phyloP scores from a whole-genome alignment of 441 rosid genomes.

The Melastoma candidum region DNA sequence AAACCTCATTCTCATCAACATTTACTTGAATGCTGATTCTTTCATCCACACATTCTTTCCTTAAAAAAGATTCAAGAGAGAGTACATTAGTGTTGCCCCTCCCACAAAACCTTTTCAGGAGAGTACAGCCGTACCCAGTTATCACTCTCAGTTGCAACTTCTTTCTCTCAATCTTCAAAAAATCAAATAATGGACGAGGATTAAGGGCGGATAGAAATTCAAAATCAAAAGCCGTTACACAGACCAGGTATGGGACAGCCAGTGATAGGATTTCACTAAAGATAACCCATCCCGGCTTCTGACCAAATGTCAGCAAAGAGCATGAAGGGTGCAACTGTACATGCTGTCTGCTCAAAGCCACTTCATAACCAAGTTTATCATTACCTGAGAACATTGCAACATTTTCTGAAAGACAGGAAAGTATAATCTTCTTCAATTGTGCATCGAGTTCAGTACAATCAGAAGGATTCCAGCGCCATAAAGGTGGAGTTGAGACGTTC shows the following conservation, averaged over 20 bases:
- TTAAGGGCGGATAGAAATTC: constrained; percentile 38
- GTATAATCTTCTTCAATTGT: constrained; percentile 46
- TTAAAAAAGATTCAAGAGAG: constrained; percentile 46
- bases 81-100: constrained; percentile 31
- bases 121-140: constrained; percentile 47
- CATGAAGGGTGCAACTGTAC: constrained; percentile 83
- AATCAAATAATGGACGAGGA: constrained; percentile 68
- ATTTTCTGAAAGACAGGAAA: constrained; percentile 72
- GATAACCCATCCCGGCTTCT: constrained; percentile 90
- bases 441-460: constrained; percentile 30
- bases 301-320: constrained; percentile 59
- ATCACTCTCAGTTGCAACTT: constrained; percentile 46
- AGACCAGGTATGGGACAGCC: constrained; percentile 61
- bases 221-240: constrained; percentile 78
- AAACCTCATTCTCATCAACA: constrained; percentile 54
- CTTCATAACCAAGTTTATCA: constrained; percentile 80
- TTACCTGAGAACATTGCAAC: constrained; percentile 82
- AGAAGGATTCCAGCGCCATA: constrained; percentile 62
- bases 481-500: constrained; percentile 35
- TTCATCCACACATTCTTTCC: constrained; percentile 42
- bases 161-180: constrained; percentile 31
- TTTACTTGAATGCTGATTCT: constrained; percentile 49
- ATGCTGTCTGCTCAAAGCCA: constrained; percentile 60
- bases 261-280: constrained; percentile 66
- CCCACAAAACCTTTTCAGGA: constrained; percentile 70